Evolutionary conservation across 129 eudicot genomes (phyloP).

Genomic region (Pittosporum tobira): DNA sequence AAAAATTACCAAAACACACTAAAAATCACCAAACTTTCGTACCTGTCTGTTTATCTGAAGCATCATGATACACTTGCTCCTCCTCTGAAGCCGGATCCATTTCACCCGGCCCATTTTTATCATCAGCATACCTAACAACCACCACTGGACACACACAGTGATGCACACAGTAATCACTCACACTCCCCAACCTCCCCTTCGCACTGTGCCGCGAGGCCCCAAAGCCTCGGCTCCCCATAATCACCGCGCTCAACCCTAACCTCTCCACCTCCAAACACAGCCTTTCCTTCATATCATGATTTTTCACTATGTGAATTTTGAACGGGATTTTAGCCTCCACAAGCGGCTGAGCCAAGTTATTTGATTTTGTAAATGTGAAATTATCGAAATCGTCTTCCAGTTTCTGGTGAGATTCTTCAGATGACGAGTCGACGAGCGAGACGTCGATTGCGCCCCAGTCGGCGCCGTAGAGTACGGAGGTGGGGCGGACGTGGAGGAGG

Average conservation of each 20-base stretch:
- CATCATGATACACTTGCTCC: slow-evolving; percentile 49
- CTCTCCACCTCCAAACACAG: slow-evolving; percentile 66
- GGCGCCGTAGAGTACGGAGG: slow-evolving; percentile 76
- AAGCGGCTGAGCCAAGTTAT: slow-evolving; percentile 49
- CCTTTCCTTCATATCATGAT: slow-evolving; percentile 73
- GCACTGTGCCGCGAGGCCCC: slow-evolving; percentile 45
- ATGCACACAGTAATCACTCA: slow-evolving; percentile 73
- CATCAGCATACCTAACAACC: slow-evolving; percentile 68
- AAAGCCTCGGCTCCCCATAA: slow-evolving; percentile 74
- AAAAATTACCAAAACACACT: not conserved
- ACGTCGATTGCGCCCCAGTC: slow-evolving; percentile 53
- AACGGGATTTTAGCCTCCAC: slow-evolving; percentile 51
- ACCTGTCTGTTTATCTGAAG: slow-evolving; percentile 48
- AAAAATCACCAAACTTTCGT: not conserved
- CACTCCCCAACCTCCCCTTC: slow-evolving; percentile 69
- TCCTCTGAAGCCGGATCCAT: slow-evolving; percentile 53
- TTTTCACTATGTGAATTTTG: slow-evolving; percentile 67
- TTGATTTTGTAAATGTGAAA: slow-evolving; percentile 40
- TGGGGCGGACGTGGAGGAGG: slow-evolving; percentile 78
- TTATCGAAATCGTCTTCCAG: slow-evolving; percentile 60
- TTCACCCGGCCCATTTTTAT: slow-evolving; percentile 21
- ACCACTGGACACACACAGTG: slow-evolving; percentile 86
- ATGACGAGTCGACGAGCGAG: slow-evolving; percentile 26
- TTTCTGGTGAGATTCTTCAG: slow-evolving; percentile 39
- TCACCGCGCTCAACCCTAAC: slow-evolving; percentile 64